Base-by-base conservation (phyloP, 2,329 filamentous ascomycete genomes). In the Saccharata proteae region DNA sequence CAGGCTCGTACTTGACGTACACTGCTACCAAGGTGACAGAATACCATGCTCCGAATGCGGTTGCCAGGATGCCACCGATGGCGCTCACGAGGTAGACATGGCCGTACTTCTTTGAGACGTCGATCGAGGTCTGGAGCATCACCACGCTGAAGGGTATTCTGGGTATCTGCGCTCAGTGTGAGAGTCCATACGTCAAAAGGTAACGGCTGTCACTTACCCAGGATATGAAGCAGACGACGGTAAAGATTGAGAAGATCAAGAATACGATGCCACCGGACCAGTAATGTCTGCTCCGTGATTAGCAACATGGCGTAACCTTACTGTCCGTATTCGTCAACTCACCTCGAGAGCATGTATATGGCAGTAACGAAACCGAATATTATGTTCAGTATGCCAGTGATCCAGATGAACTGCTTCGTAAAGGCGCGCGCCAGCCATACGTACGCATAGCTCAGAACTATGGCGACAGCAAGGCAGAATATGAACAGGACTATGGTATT, bases 351-450 rank as follows among this genome's bases (percentile, higher is more conserved):
- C 64, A 93, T 93, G 57, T 85, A 92, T 31, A 88, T 75, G 7
- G 82, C 84, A 0, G 84, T 93, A 1, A 71, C 86, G n/a, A 94
- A 62, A 1, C 82, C 83, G 44, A 84, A 78, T 33, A 79, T 61
- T 45, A 93, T 80, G 54, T 94, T 92, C 35, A 93, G 64, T 30
- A 93, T 88, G 9, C 83, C 84, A 0, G 85, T 92, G 22, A 85
- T 71, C 82, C 84, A 94, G 51, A 94, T 92, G 44, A 93, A 85
- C 48, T 83, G 73, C 58, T 90, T 92, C 3, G 86, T 85, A 42
- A 88, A 88, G 27, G 71, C 59, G 34, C 84, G 74, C 5, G 82
- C 80, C 2, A 77, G 54, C 55, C 74, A 73, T 45, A 94, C 74
- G 52, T 94, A 96, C 14, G 59, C 65, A 48, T 74, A 80, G 20